Evolutionary conservation across 2,329 filamentous ascomycete species (phyloP).

Genomic region (Truncatella angustata): DNA sequence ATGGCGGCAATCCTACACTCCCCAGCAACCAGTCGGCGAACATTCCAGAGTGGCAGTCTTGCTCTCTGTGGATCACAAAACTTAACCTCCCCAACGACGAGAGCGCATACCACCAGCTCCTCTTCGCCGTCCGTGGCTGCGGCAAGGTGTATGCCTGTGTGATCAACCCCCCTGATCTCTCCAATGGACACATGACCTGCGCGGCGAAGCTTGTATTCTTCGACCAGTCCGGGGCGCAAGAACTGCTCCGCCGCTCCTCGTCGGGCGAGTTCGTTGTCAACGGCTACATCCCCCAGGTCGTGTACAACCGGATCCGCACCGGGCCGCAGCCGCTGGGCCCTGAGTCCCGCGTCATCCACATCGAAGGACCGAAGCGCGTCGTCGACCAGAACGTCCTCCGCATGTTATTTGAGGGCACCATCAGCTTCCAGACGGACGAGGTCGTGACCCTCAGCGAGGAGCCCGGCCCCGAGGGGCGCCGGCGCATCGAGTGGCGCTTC

Average conservation of each 20-base stretch:
- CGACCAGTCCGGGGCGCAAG: slow-evolving; percentile 43
- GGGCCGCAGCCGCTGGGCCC: slow-evolving; percentile 23
- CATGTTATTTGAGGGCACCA: slow-evolving; percentile 38
- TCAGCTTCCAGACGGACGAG: slow-evolving; percentile 48
- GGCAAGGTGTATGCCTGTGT: slow-evolving; percentile 52
- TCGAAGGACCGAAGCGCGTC: slow-evolving; percentile 42
- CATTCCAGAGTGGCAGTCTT: slow-evolving; percentile 42
- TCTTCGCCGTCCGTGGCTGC: slow-evolving; percentile 39
- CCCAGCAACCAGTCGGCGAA: slow-evolving; percentile 36
- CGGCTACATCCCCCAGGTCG: slow-evolving; percentile 34
- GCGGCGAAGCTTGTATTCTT: slow-evolving; percentile 44
- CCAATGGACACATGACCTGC: slow-evolving; percentile 21
- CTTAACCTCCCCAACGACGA: slow-evolving; percentile 46
- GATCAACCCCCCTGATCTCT: slow-evolving; percentile 45
- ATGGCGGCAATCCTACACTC: slow-evolving; percentile 36
- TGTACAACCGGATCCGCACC: slow-evolving; percentile 48
- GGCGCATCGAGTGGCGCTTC: slow-evolving; percentile 49
- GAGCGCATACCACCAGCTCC: slow-evolving; percentile 41
- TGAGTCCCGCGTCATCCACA: slow-evolving; percentile 47
- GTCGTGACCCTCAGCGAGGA: slow-evolving; percentile 31
- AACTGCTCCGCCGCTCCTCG: slow-evolving; percentile 44
- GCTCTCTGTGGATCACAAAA: slow-evolving; percentile 48
- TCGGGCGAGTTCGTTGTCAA: slow-evolving; percentile 40
- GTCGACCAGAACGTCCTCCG: slow-evolving; percentile 41
- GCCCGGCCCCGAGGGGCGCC: slow-evolving; percentile 9